Base-by-base conservation (phyloP, 306 rosid species). In the Astragalus membranaceus region DNA sequence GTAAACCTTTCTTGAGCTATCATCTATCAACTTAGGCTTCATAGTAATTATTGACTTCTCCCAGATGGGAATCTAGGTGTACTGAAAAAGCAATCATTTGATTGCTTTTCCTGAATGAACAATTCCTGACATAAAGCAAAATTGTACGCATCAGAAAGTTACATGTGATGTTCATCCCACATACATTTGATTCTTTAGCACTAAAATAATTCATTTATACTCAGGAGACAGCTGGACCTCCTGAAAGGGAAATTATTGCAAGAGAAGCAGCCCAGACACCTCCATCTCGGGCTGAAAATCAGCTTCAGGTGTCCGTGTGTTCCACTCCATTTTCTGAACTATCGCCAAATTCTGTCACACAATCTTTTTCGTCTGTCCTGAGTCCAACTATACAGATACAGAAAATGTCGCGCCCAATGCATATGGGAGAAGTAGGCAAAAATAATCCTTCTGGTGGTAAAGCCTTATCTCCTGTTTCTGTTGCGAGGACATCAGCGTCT, bases 281-380 rank as follows among this genome's bases (percentile, higher is more conserved):
- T 69, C 77, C 74, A 60, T 61, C 78, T 43, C 90, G 37, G 75
- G 79, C 56, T 42, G 81, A 82, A 86, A 79, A 67, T 74, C 84
- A 72, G 68, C 77, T 58, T 68, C 96, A 80, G 73, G 26, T 69
- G 73, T 53, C 80, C 36, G 66, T 32, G 12, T 82, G 35, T 79
- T 79, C 82, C 77, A 77, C 83, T 52, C 77, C 74, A 61, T 74
- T 55, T 13, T 79, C 86, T 10, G 90, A 78, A 33, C 79, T 69
- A 39, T 87, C 96, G 32, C 93, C 98, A 73, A 86, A 89, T 72
- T 90, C 88, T 77, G 96, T 82, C 74, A 84, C 96, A 67, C 87
- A 86, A 75, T 82, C 97, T 67, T 76, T 84, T 52, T 86, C 92
- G 73, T 67, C 86, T 64, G 84, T 72, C 36, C 62, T 80, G 55